A percentile compares a stretch with the other conserved stretches of the same genome.
These are phyloP conservation scores for Spizellomyces sp. DNA, from an alignment of 192 early-diverging fungal species.

Conservation along the genomic window DNA sequence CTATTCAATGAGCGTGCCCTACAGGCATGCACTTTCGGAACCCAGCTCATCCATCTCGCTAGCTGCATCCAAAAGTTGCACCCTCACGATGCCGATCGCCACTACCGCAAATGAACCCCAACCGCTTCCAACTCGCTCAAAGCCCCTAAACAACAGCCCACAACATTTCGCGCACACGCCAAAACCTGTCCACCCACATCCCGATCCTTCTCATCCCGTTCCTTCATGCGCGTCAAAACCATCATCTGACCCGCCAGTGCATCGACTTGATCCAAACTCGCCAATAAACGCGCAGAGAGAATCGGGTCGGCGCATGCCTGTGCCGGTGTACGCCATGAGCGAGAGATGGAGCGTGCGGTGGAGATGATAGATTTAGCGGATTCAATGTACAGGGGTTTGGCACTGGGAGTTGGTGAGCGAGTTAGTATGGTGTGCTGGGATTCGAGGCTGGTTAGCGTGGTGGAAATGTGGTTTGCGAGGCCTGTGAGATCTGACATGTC, in stretches of 20 bases:
- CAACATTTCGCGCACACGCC: constrained; percentile 26
- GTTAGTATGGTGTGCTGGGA: constrained; percentile 18
- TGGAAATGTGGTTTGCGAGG: constrained; percentile 17
- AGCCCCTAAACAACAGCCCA: constrained; percentile 17
- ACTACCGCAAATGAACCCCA: constrained; percentile 9
- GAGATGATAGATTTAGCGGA: constrained; percentile 10
- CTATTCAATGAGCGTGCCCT: too few species aligned
- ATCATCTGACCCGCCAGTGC: constrained; percentile 23
- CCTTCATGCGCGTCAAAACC: constrained; percentile 28
- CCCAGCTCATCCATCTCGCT: too few species aligned
- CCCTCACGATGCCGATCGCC: too few species aligned
- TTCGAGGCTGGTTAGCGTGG: neutral
- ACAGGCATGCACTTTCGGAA: too few species aligned
- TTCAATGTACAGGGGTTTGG: constrained; percentile 28
- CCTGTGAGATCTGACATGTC: constrained; percentile 33
- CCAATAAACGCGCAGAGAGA: constrained; percentile 14
- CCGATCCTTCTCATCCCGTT: constrained; percentile 20
- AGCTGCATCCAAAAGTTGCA: too few species aligned
- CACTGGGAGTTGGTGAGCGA: constrained; percentile 1
- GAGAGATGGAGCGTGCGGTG: constrained; percentile 17
- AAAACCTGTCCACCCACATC: constrained; percentile 25
- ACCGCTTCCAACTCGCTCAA: constrained; percentile 31
- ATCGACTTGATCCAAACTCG: constrained; percentile 19
- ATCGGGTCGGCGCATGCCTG: constrained; percentile 25
- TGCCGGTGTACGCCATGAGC: constrained; percentile 19